Evolutionary conservation across 768 basidiomycete genomes (phyloP).

Genomic region (Cyclocybe aegerita): DNA sequence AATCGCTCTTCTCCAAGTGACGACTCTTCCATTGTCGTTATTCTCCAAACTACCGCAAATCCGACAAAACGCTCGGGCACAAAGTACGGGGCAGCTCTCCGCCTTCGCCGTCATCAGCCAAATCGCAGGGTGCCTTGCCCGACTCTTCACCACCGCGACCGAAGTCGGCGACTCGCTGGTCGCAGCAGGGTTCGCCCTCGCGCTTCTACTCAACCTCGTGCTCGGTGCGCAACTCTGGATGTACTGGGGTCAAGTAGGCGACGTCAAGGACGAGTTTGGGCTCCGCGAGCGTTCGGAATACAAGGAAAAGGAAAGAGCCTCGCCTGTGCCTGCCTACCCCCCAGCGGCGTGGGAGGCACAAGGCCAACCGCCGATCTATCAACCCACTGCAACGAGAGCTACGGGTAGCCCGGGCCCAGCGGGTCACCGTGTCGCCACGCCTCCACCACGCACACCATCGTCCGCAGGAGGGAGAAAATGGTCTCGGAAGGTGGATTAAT

Average conservation of each 20-base stretch:
- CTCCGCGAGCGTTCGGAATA: conserved; percentile 2
- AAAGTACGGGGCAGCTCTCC: conserved; percentile 91
- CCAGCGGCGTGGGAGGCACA: conserved; percentile 18
- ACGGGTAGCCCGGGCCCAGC: conserved; percentile 11
- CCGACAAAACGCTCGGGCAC: conserved; percentile 67
- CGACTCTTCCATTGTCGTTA: conserved; percentile 88
- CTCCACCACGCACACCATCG: conserved; percentile 40
- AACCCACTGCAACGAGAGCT: conserved; percentile 11
- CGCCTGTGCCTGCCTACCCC: conserved; percentile 7
- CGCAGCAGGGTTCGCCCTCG: conserved; percentile 80
- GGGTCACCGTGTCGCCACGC: conserved; percentile 38
- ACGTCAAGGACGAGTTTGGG: conserved; percentile 19
- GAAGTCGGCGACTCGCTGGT: conserved; percentile 86
- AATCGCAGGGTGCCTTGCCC: conserved; percentile 84
- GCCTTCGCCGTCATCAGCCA: conserved; percentile 90
- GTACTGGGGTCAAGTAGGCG: conserved; percentile 68
- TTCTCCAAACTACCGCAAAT: conserved; percentile 97
- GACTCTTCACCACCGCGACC: conserved; percentile 89
- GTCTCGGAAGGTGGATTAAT: conserved; percentile 73
- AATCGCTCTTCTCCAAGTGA: conserved; percentile 74
- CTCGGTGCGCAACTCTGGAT: conserved; percentile 81
- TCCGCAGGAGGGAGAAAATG: conserved; percentile 64
- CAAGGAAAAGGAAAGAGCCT: conserved; percentile 8
- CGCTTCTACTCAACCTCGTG: conserved; percentile 80
- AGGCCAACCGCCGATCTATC: conserved; percentile 7